Conservation (phyloP, 148 eudicot genomes). For the Euryodendron excelsum region DNA sequence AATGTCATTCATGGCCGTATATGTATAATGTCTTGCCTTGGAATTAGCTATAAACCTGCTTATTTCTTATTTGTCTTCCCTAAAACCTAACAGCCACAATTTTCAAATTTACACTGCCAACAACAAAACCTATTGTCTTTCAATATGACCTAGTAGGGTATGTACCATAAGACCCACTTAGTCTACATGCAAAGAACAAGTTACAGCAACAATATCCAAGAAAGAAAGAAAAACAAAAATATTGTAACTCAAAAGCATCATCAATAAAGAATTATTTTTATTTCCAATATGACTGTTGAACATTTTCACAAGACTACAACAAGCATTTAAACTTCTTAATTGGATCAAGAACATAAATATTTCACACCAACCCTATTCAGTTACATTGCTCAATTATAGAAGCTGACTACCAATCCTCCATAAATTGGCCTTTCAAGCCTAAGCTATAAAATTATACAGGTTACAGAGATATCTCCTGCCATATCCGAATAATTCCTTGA, state of each 20-base stretch:
- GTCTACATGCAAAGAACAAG: not conserved
- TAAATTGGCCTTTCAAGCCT: not conserved
- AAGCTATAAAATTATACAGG: not conserved
- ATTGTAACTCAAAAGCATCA: not conserved
- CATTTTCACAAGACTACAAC: conserved; percentile 3
- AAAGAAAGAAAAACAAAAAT: not conserved
- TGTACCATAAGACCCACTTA: no score
- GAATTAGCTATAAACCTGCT: no score
- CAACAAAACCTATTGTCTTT: no score
- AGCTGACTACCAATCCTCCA: conserved; percentile 1
- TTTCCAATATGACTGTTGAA: conserved; percentile 1
- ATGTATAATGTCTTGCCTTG: no score
- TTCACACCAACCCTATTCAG: not conserved
- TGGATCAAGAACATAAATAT: not conserved
- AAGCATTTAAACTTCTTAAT: not conserved
- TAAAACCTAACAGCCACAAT: no score
- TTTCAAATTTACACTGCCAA: no score
- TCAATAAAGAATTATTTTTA: not conserved
- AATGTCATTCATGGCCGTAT: no score
- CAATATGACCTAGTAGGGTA: no score
- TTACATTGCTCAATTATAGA: not conserved
- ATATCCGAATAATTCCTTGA: not conserved
- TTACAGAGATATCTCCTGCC: not conserved
- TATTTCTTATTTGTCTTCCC: no score
- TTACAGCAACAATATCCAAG: not conserved